Percentiles rank a stretch among this genome's conserved stretches.
Evolutionary conservation across 148 eudicot genomes (phyloP).

Genomic region (Cornus suecica): DNA sequence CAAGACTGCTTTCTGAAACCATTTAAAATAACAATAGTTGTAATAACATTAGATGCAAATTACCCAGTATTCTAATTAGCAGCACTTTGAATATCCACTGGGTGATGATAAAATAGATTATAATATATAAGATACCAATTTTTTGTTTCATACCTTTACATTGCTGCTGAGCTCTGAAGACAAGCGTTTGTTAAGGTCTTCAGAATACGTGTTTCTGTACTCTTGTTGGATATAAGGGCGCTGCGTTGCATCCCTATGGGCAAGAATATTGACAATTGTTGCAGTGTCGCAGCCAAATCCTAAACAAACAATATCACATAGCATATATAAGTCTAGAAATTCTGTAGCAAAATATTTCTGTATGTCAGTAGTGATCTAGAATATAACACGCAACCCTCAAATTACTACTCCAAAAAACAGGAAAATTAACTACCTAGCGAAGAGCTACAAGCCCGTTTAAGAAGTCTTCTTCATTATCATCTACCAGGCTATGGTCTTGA

Average conservation of each 20-base stretch:
- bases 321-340: background rate
- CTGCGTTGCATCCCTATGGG: constrained; percentile 72
- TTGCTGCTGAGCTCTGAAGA: constrained; percentile 66
- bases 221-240: constrained; percentile 61
- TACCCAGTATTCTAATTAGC: background rate
- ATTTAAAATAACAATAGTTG: background rate
- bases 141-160: constrained; percentile 40
- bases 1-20: constrained; percentile 52
- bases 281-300: constrained; percentile 78
- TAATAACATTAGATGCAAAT: background rate
- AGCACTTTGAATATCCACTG: background rate
- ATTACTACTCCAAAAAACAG: background rate
- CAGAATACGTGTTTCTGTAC: constrained; percentile 49
- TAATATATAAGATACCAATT: background rate
- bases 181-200: constrained; percentile 60
- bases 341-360: background rate
- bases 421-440: background rate
- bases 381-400: background rate
- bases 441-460: too few relatives aligned
- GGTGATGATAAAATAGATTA: background rate
- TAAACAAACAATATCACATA: constrained; percentile 12
- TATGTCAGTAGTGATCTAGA: background rate
- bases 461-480: background rate
- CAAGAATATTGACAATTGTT: constrained; percentile 60
- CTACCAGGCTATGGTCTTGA: too few relatives aligned